These are phyloP conservation scores for Russula sp. DNA, from an alignment of 768 basidiomycete species.

Conservation along the genomic window DNA sequence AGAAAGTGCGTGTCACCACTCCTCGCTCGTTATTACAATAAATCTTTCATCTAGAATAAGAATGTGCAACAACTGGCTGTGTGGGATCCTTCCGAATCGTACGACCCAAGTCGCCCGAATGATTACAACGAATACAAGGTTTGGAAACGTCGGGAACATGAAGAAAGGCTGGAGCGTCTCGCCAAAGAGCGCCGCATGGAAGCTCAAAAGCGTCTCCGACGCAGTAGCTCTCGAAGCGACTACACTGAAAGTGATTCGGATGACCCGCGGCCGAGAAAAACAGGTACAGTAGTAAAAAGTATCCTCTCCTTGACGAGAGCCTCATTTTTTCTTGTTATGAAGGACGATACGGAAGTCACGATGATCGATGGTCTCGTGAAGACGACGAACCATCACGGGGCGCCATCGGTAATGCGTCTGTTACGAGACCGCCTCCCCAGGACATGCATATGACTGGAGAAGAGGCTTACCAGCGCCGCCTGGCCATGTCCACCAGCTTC, in stretches of 20 bases:
- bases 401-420: constrained; percentile 26
- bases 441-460: constrained; percentile 60
- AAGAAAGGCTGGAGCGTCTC: constrained; percentile 59
- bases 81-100: constrained; percentile 77
- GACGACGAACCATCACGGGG: constrained; percentile 42
- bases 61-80: constrained; percentile 44
- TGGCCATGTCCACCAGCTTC: constrained; percentile 53
- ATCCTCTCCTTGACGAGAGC: constrained; percentile 4
- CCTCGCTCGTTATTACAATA: constrained; percentile 1
- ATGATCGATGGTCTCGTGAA: constrained; percentile 47
- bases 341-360: constrained; percentile 42
- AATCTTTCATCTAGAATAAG: constrained; percentile 46
- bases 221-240: constrained; percentile 55
- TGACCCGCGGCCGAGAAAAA: constrained; percentile 57
- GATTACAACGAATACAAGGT: constrained; percentile 86
- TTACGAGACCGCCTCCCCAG: constrained; percentile 30
- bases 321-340: constrained; percentile 14
- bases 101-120: constrained; percentile 79
- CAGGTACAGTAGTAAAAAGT: constrained; percentile 39
- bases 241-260: constrained; percentile 61
- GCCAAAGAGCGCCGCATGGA: constrained; percentile 41
- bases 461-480: constrained; percentile 68
- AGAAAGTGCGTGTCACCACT: constrained; percentile 46
- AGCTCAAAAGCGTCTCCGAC: constrained; percentile 43
- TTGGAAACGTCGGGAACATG: constrained; percentile 71